Evolutionary conservation across 2,329 filamentous ascomycete genomes (phyloP), one percentile per base, ranked within the genome.

Genomic region (Cytospora piceae): DNA sequence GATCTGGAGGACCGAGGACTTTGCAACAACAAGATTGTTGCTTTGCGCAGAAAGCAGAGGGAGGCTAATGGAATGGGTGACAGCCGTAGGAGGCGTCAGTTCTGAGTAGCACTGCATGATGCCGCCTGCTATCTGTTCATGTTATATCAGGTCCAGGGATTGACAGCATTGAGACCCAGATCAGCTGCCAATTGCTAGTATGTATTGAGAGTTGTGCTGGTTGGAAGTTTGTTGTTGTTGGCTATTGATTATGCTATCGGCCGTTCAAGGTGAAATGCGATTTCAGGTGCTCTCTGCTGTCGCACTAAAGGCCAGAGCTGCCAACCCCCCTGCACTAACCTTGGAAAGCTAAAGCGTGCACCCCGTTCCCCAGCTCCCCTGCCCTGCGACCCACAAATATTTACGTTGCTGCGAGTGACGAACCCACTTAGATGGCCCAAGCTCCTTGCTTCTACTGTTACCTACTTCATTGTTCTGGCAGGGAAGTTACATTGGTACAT

Each of bases 21-120:
- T 96, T 73, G 93, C 93, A 79, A 99, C 88, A 71, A 97, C 83
- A 71, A 99, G 86, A 76, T 98, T 97, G 77, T 86, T 90, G 72
- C 91, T 87, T 70, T 89, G 85, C 58, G 91, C 79, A 56, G 90
- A 90, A 56, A 90, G 84, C 74, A 99, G 93, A 42, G 93, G 87
- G 51, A 97, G 80, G 67, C 83, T 86, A 73, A 97, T 80, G 70
- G 94, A 92, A 80, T 97, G 91, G 74, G 93, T 94, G 79, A 98
- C 93, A 76, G 94, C 94, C 77, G 94, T 96, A 63, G 95, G 94
- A 82, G 94, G 91, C 77, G 93, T 89, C 77, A 99, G 85, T 84
- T 99, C 95, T 75, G 93, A 94, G 81, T 98, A 98, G 84, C 93
- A 96, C 87, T 98, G 94, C 94, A 98, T 98, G 24, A 58, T 69